Base-by-base conservation (phyloP, 805 yeast genomes). In the Sugiyamaella boreocaroliniensis region DNA sequence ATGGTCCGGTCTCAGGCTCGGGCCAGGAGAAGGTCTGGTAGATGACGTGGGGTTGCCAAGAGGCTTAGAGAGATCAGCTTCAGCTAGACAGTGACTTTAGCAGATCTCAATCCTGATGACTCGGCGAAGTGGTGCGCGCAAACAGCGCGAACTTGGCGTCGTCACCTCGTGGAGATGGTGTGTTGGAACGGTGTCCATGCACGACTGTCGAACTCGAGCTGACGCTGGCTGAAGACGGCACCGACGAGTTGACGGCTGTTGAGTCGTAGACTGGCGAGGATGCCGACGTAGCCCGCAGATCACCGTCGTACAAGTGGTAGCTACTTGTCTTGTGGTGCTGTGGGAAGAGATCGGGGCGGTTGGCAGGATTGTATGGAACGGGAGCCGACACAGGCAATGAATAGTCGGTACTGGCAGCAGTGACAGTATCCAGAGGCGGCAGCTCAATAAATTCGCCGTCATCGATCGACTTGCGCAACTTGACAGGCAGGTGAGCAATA, bases 401-500 rank as follows among this genome's bases (percentile, higher is more conserved):
- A 47, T 42, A 20, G 49, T 43, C 47, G 34, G 44, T 48, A 16
- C 7, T 16, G 45, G n/a, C 48, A 10, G 52, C 54, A 20, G 45
- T 16, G 16, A 37, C 40, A 11, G 52, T 47, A 10, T 52, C 45
- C 11, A 54, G 44, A 11, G 50, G 40, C 1, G 63, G 63, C 44
- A 58, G 47, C 43, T 62, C 65, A 50, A 60, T 59, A 50, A 56
- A 59, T 47, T 56, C 61, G 8, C 55, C 56, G 14, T 58, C 62
- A 47, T 61, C 64, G 48, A 60, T 58, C 18, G 61, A 55, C 51
- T 62, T 62, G 16, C 66, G 53, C 26, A 62, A 43, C 54, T 62
- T 62, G 50, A 51, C 45, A n/a, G 55, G 56, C 18, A 48, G 52
- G 20, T 48, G 42, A 37, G 56, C 48, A 41, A 58, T 47, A 10